These are phyloP conservation scores for Tolypocladium pustulatum DNA, from an alignment of 2,329 filamentous ascomycete species.

Conservation along the genomic window DNA sequence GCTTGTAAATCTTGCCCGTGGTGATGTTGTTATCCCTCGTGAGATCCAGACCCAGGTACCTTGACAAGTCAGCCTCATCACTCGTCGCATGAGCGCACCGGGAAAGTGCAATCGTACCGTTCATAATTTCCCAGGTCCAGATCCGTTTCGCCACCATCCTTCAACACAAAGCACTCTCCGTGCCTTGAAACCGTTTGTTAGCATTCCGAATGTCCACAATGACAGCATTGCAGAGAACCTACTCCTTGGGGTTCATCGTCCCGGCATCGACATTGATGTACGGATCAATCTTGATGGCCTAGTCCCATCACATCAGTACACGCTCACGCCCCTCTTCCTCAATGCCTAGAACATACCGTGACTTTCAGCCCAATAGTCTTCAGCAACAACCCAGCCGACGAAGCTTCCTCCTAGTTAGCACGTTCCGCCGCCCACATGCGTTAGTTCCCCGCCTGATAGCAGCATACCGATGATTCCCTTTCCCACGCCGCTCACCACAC, in stretches of 20 bases:
- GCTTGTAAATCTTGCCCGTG: slow-evolving; percentile 89
- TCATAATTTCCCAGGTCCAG: slow-evolving; percentile 50
- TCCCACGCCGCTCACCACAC: slow-evolving; percentile 35
- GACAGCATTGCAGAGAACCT: slow-evolving; percentile 1
- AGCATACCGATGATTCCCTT: slow-evolving; percentile 23
- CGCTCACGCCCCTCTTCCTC: not conserved
- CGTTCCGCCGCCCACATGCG: not conserved
- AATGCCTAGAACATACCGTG: slow-evolving; percentile 3
- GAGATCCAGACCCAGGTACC: slow-evolving; percentile 71
- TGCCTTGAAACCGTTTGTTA: slow-evolving; percentile 41
- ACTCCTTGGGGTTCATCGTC: slow-evolving; percentile 20
- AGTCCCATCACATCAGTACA: not conserved
- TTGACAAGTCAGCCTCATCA: slow-evolving; percentile 3
- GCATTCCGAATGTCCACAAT: not conserved
- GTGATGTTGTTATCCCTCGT: slow-evolving; percentile 91
- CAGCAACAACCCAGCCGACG: slow-evolving; percentile 51
- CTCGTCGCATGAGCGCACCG: not conserved
- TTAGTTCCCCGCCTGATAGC: not conserved
- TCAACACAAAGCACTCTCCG: slow-evolving; percentile 81
- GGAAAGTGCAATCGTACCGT: slow-evolving; percentile 15
- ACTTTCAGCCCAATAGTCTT: slow-evolving; percentile 15
- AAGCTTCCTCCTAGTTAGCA: slow-evolving; percentile 33
- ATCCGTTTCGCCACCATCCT: slow-evolving; percentile 59
- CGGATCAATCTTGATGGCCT: slow-evolving; percentile 30
- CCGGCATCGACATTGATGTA: slow-evolving; percentile 31